A percentile compares a stretch with the other conserved stretches of the same genome.
Conservation (phyloP, 257 asterid genomes). For the Agastache rugosa region DNA sequence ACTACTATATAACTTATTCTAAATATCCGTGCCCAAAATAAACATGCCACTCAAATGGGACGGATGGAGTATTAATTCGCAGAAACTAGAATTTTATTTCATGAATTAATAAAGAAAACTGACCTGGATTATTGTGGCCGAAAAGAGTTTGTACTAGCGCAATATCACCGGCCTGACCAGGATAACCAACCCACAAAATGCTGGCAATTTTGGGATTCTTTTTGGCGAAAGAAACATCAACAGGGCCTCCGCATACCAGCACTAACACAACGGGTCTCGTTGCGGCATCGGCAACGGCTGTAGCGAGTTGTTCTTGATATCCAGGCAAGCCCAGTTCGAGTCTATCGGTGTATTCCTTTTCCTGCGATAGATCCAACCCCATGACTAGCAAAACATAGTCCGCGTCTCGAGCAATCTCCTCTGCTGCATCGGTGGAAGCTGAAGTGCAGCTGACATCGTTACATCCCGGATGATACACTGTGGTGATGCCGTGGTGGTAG, state of each 20-base stretch:
- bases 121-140: conserved; percentile 71
- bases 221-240: conserved; percentile 69
- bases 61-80: no score
- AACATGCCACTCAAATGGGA: no score
- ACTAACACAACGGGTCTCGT: conserved; percentile 57
- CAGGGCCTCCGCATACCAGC: conserved; percentile 67
- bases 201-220: conserved; percentile 54
- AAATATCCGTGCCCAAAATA: no score
- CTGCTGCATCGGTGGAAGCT: conserved; percentile 42
- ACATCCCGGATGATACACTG: conserved; percentile 51
- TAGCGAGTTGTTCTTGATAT: conserved; percentile 46
- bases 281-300: conserved; percentile 50
- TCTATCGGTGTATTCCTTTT: conserved; percentile 59
- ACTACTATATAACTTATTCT: no score
- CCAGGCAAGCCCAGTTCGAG: conserved; percentile 60
- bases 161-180: conserved; percentile 71
- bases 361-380: conserved; percentile 68
- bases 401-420: conserved; percentile 40
- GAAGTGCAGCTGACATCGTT: conserved; percentile 49
- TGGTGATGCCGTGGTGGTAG: conserved; percentile 30
- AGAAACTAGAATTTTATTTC: no score
- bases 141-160: conserved; percentile 61
- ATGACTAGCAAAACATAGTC: conserved; percentile 63
- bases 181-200: conserved; percentile 78
- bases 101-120: conserved; percentile 20